Evolutionary conservation across 1,284 basidiomycete genomes (phyloP), one percentile per base, ranked within the genome.

Genomic region (Heterobasidion irregulare): DNA sequence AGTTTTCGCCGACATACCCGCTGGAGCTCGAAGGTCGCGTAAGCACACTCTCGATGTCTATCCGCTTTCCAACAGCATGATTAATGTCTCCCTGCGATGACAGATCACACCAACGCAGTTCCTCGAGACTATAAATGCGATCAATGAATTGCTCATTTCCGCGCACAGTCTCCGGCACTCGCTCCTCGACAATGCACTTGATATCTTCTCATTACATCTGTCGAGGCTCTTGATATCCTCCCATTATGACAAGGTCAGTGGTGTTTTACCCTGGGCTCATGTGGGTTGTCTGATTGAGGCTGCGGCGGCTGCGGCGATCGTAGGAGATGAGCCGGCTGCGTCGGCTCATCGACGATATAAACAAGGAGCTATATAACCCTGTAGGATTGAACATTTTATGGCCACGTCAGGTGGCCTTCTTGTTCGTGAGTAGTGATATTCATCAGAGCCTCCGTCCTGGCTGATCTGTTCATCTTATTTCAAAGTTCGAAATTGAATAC

Each of bases 31-130:
- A 92, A 63, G 87, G 89, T 55, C 79, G 91, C 66, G 88, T 92
- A 65, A 63, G 85, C 78, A n/a, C 55, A 56, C 32, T 56, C 32
- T 8, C 48, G 43, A 10, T 13, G 2, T 36, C 33, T 44, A 16
- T 26, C 43, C 35, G 33, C 16, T 34, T n/a, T 26, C 26, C 26
- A 26, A 26, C 26, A 26, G 38, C 12, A 41, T 50, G 52, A 47
- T 47, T 47, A 34, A 47, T 26, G 38, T 41, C 12, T 41, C 12
- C 38, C 12, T 9, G 51, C 6, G 9, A 18, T 53, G 8, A 41
- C 60, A 91, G 87, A 82, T 92, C 66, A 89, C 86, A 19, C 86
- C 89, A 41, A 91, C 88, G 1, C 85, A 89, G 62, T 92, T 92
- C 65, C 75, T 89, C 50, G 87, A 92, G 69, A 86, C 86, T n/a